Evolutionary conservation across 2,329 filamentous ascomycete species (phyloP), one percentile per base, ranked within the genome.

Genomic region (Zarea fungicola): DNA sequence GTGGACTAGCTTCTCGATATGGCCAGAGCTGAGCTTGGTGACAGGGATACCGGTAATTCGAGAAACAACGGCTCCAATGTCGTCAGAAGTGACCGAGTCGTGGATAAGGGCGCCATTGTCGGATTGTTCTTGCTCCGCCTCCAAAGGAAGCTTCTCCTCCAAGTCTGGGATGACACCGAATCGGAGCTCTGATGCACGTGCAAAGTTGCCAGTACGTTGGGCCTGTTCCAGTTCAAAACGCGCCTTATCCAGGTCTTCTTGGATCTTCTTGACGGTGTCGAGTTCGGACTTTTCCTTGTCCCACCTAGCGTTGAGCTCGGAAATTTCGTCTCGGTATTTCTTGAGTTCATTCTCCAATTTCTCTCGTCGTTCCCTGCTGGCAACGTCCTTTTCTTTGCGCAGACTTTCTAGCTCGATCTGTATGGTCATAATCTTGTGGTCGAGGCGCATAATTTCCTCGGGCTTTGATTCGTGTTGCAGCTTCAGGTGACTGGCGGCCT

Each of bases 401-500:
- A 99, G 70, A 53, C 90, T 96, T 64, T 97, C 93, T 1, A 97
- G 76, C 65, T 99, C 92, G 54, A 99, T 97, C 62, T 96, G 92
- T 13, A 97, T 89, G 0, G 92, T 97, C 81, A 96, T 95, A 52
- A 97, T 96, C 60, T 91, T 89, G 53, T 95, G 87, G 60, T 97
- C 92, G 2, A 97, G 80, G 43, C 86, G 83, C 71, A 95, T 89
- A 28, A 99, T 96, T 8, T 92, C 84, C 58, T 97, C 93, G 0
- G 93, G 93, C 59, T 96, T 97, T 58, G 89, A 96, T 66, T 99
- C 93, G 67, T 97, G 93, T 62, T 97, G 92, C 26, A 97, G 70
- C 37, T 95, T 83, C 9, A 97, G 73, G 19, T 90, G 89, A 52
- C 88, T 95, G 1, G 92, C 91, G 9, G 93, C 93, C 69, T 97